Percentiles rank a stretch among this genome's conserved stretches.
Conservation (phyloP, 2,329 filamentous ascomycete genomes). For the Rosellinia necatrix region DNA sequence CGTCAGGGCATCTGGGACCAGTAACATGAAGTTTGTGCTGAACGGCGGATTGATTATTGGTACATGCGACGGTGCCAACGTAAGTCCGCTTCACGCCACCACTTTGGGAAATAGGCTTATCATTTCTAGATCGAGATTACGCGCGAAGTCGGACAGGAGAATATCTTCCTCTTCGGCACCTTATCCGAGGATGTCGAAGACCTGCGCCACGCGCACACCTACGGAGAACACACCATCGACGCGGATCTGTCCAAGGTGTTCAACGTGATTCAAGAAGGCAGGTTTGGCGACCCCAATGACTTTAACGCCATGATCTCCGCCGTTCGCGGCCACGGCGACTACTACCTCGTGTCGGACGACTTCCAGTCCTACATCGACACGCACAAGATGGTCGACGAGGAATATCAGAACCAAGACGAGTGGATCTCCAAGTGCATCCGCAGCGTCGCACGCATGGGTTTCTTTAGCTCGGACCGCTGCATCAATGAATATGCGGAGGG, state of each 20-base stretch:
- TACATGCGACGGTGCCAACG: constrained; percentile 96
- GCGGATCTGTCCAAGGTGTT: constrained; percentile 80
- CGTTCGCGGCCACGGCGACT: constrained; percentile 92
- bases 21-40: constrained; percentile 99
- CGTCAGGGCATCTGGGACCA: constrained; percentile 73
- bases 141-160: constrained; percentile 92
- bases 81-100: constrained; percentile 56
- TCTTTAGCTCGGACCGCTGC: constrained; percentile 93
- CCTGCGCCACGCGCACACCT: constrained; percentile 86
- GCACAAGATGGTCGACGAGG: constrained; percentile 86
- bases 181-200: constrained; percentile 96
- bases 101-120: constrained; percentile 21
- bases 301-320: constrained; percentile 85
- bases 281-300: constrained; percentile 77
- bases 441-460: constrained; percentile 91
- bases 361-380: constrained; percentile 95
- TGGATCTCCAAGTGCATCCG: constrained; percentile 92
- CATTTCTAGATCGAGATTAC: constrained; percentile 82
- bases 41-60: constrained; percentile 98
- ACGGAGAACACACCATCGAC: constrained; percentile 79
- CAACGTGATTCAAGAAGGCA: constrained; percentile 75
- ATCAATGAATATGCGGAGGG: constrained; percentile 97
- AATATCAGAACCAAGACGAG: constrained; percentile 88
- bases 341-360: constrained; percentile 96
- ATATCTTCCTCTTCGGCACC: constrained; percentile 98